Evolutionary conservation across 768 basidiomycete genomes (phyloP).

Genomic region (Leucocoprinus leucothites): DNA sequence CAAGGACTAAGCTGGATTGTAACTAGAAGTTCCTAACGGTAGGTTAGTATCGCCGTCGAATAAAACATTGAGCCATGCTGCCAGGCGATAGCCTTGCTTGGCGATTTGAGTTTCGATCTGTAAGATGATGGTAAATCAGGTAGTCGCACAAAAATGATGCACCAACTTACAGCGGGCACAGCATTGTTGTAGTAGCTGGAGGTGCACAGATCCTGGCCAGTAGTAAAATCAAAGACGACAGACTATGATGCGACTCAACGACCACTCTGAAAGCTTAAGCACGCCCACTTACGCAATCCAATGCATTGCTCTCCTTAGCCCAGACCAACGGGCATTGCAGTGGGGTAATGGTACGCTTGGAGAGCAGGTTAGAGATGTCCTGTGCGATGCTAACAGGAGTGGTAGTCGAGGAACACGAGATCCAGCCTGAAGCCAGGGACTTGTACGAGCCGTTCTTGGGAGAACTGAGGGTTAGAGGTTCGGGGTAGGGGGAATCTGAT

Average conservation of each 20-base stretch:
- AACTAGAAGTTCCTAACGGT: slow-evolving; percentile 26
- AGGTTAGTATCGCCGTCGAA: slow-evolving; percentile 38
- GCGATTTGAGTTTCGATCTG: slow-evolving; percentile 45
- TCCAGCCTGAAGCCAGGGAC: slow-evolving; percentile 30
- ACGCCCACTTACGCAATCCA: slow-evolving; percentile 36
- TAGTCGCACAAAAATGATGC: not conserved
- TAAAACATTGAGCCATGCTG: slow-evolving; percentile 48
- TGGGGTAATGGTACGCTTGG: slow-evolving; percentile 30
- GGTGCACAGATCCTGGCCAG: slow-evolving; percentile 42
- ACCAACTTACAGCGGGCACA: slow-evolving; percentile 30
- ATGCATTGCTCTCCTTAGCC: slow-evolving; percentile 42
- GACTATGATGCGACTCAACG: slow-evolving; percentile 25
- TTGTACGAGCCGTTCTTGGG: slow-evolving; percentile 30
- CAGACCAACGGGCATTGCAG: slow-evolving; percentile 46
- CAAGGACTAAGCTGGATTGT: not conserved
- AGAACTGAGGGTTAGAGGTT: not conserved
- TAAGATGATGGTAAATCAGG: slow-evolving; percentile 2
- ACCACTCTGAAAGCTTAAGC: not conserved
- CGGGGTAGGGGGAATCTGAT: too few relatives aligned
- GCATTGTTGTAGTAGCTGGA: slow-evolving; percentile 33
- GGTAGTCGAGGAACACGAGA: slow-evolving; percentile 37
- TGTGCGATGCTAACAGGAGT: slow-evolving; percentile 25
- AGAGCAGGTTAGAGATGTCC: slow-evolving; percentile 28
- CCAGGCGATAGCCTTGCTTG: slow-evolving; percentile 44
- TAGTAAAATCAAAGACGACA: slow-evolving; percentile 38